Base-by-base conservation (phyloP, 257 asterid genomes). In the Paulownia fortunei region DNA sequence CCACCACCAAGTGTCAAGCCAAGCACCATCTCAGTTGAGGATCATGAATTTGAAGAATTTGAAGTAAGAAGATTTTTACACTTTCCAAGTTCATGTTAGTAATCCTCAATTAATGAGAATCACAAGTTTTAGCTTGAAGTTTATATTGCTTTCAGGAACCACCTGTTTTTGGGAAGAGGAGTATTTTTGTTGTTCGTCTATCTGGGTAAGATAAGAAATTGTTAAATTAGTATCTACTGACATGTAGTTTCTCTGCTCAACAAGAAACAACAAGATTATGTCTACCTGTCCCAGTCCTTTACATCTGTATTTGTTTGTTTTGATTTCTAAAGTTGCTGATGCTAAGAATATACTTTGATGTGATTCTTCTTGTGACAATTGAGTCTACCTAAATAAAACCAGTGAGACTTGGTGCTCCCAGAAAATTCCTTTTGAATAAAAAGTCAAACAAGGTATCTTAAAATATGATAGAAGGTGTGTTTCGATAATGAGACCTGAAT, bases 161-260 rank as follows among this genome's bases (percentile, higher is more conserved):
- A 12, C 99, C 99, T 61, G 98, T 91, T 80, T 89, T 94, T 72
- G 97, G 89, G 69, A 92, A 91, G 90, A 86, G 80, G 79, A 89
- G 97, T 80, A 91, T 90, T 76, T 92, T 89, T 81, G 78, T 91
- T 19, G 89, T 77, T 74, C 94, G 94, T 79, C 77, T 69, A 63
- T 87, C 99, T 15, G 97, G 99, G 99, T 94, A 90, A 86, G 97
- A 70, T 66, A 64, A 78, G 69, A 76, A 80, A 32, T 34, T 74
- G 34, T 37, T 36, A 11, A 34, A 67, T 49, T 34, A 4, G 8
- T 24, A 26, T 59, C 60, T 52, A 51, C 18, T 51, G 19, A 18
- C n/a, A n/a, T n/a, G n/a, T n/a, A n/a, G n/a, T n/a, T n/a, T n/a
- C n/a, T n/a, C n/a, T n/a, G n/a, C n/a, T n/a, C n/a, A n/a, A n/a